phyloP scores from a whole-genome alignment of 805 yeast genomes.

The Sporopachydermia quercuum region DNA sequence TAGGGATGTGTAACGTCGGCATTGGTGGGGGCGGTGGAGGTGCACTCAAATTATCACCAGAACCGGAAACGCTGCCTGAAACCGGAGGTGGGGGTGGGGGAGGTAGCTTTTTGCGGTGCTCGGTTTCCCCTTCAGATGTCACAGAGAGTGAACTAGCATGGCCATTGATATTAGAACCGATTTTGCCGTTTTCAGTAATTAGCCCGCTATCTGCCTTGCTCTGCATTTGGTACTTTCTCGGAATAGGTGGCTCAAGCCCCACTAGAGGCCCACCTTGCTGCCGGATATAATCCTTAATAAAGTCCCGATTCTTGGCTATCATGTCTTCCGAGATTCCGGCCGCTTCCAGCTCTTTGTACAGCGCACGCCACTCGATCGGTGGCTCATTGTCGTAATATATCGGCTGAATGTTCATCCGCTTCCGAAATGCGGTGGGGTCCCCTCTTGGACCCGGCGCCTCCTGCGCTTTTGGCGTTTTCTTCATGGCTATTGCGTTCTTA shows the following conservation, averaged over 20 bases:
- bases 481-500: slow-evolving; percentile 75
- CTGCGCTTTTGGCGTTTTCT: slow-evolving; percentile 28
- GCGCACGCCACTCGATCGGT: slow-evolving; percentile 71
- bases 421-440: slow-evolving; percentile 22
- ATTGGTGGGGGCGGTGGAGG: slow-evolving; percentile 19
- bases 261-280: slow-evolving; percentile 68
- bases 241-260: slow-evolving; percentile 76
- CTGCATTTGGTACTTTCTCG: slow-evolving; percentile 36
- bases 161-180: slow-evolving; percentile 17
- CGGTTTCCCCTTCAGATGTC: slow-evolving; percentile 16
- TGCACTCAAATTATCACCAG: slow-evolving; percentile 17
- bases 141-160: slow-evolving; percentile 12
- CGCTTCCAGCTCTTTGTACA: slow-evolving; percentile 55
- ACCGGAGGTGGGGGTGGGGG: slow-evolving; percentile 9
- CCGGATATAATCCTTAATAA: slow-evolving; percentile 63
- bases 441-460: slow-evolving; percentile 51
- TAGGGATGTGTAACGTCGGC: slow-evolving; percentile 9
- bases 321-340: slow-evolving; percentile 78
- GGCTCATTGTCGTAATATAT: slow-evolving; percentile 66
- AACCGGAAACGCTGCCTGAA: too few species aligned
- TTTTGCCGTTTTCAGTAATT: slow-evolving; percentile 16
- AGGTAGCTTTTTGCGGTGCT: too few species aligned
- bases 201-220: slow-evolving; percentile 16
- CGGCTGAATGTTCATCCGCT: slow-evolving; percentile 11
- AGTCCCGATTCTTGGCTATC: slow-evolving; percentile 77